Conservation (phyloP, 768 basidiomycete species). For the Strobilomyces dryophilus region DNA sequence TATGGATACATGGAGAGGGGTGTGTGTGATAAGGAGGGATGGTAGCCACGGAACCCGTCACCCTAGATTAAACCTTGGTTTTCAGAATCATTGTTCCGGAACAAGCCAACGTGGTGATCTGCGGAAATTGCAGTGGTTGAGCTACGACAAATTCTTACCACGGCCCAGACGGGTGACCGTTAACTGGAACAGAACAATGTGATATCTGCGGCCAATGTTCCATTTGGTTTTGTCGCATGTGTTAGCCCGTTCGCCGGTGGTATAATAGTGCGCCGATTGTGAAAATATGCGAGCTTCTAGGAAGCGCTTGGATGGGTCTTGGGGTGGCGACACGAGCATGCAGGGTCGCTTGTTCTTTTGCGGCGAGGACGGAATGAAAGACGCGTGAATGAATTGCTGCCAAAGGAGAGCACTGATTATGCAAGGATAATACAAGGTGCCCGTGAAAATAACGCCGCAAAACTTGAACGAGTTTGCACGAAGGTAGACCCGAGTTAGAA, state of each 20-base stretch:
- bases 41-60: not conserved
- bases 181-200: not conserved
- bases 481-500: not conserved
- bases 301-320: not conserved
- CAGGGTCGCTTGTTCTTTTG: not conserved
- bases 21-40: not conserved
- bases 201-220: not conserved
- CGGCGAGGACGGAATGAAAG: slow-evolving; percentile 2
- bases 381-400: not conserved
- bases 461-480: not conserved
- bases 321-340: not conserved
- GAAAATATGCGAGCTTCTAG: not conserved
- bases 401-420: not conserved
- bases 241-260: not conserved
- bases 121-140: not conserved
- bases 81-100: not conserved
- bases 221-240: not conserved
- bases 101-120: not conserved
- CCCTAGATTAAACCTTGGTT: not conserved
- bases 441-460: too few species aligned
- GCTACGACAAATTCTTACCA: too few species aligned
- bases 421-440: not conserved
- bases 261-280: not conserved
- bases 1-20: not conserved
- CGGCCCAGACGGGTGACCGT: not conserved